Evolutionary conservation across 2,329 filamentous ascomycete genomes (phyloP).

Genomic region (Alternaria gaisen): DNA sequence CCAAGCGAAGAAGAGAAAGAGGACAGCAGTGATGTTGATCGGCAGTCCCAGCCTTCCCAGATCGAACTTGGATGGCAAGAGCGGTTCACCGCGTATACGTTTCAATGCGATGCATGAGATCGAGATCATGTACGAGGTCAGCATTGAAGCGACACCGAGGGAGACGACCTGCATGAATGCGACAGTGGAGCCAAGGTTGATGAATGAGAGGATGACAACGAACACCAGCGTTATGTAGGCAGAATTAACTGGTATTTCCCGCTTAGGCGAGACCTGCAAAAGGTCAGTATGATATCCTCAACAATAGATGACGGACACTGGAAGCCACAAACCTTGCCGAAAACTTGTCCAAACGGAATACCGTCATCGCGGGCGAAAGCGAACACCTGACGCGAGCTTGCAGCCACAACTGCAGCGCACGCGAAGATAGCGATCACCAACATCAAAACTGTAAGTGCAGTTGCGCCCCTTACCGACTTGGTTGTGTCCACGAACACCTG

Average conservation of each 20-base stretch:
- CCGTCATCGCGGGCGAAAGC: conserved; percentile 43
- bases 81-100: conserved; percentile 53
- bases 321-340: conserved; percentile 43
- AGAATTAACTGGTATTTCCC: conserved; percentile 36
- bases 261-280: conserved; percentile 25
- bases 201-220: conserved; percentile 35
- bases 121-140: conserved; percentile 47
- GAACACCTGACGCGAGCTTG: conserved; percentile 38
- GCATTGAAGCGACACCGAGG: conserved; percentile 23
- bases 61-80: conserved; percentile 57
- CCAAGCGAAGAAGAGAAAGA: conserved; percentile 53
- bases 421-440: conserved; percentile 30
- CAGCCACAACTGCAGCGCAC: conserved; percentile 33
- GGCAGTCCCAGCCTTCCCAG: conserved; percentile 56
- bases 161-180: conserved; percentile 33
- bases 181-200: conserved; percentile 39
- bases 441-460: conserved; percentile 32
- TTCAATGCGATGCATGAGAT: conserved; percentile 58
- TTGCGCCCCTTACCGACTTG: conserved; percentile 26
- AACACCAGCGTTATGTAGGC: conserved; percentile 30
- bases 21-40: conserved; percentile 53
- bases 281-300: background rate
- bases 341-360: conserved; percentile 36
- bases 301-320: conserved; percentile 42
- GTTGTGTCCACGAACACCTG: conserved; percentile 39